phyloP scores from a whole-genome alignment of 345 rosid genomes.

The Jatropha curcas region DNA sequence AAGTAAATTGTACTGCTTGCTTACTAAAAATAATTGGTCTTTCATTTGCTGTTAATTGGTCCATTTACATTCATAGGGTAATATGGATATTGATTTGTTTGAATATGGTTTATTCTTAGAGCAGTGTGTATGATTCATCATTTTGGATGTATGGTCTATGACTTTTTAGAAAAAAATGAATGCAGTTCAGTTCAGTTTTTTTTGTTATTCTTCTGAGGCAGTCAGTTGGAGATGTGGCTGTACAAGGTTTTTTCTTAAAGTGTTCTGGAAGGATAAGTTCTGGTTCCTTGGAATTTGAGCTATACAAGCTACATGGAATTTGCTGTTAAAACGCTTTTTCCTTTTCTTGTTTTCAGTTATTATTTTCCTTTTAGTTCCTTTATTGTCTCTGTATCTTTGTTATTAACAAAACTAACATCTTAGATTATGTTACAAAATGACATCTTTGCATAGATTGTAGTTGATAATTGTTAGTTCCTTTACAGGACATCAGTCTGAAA shows the following conservation, averaged over 20 bases:
- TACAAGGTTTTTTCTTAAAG: not conserved
- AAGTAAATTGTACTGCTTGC: not conserved
- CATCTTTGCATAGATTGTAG: not conserved
- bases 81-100: no score
- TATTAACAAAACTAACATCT: not conserved
- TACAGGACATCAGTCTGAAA: conserved; percentile 52
- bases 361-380: not conserved
- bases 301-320: not conserved
- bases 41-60: not conserved
- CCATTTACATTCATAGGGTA: no score
- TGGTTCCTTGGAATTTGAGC: not conserved
- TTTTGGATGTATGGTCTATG: not conserved
- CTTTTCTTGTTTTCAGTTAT: not conserved
- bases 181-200: not conserved
- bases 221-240: not conserved
- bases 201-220: not conserved
- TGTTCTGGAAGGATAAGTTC: not conserved
- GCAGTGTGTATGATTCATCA: not conserved
- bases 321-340: not conserved
- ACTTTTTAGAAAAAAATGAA: not conserved
- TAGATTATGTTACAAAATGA: conserved; percentile 5
- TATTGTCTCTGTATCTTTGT: not conserved
- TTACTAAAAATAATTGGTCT: no score
- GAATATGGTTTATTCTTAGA: not conserved
- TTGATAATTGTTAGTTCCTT: conserved; percentile 6